Percentiles rank a stretch among this genome's conserved stretches.
phyloP scores from a whole-genome alignment of 179 eudicot species.

The Gypsophila paniculata region DNA sequence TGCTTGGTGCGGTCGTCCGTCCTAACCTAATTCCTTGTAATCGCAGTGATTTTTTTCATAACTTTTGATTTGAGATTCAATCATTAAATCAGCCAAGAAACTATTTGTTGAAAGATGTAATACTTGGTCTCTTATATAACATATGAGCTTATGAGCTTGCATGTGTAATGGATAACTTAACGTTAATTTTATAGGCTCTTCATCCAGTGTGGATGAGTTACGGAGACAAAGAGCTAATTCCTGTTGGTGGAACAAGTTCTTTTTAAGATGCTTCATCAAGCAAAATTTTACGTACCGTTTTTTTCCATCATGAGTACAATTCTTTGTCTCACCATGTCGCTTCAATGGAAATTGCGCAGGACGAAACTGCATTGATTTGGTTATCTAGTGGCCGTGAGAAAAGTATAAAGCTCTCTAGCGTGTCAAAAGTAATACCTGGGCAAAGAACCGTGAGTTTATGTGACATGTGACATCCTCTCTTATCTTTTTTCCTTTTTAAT shows the following conservation, averaged over 20 bases:
- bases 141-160: slow-evolving; percentile 3
- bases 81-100: not conserved
- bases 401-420: slow-evolving; percentile 70
- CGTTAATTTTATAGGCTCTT: not conserved
- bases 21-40: not conserved
- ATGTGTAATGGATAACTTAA: not conserved
- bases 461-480: slow-evolving; percentile 9
- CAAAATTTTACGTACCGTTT: not conserved
- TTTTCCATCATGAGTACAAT: not conserved
- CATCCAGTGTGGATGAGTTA: not conserved
- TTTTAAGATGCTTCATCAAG: not conserved
- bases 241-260: not conserved
- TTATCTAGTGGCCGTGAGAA: slow-evolving; percentile 76
- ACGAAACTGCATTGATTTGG: slow-evolving; percentile 91
- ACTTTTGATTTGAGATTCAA: not conserved
- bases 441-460: slow-evolving; percentile 86
- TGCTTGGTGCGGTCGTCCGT: slow-evolving; percentile 9
- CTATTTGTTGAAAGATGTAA: not conserved
- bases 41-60: not conserved
- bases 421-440: slow-evolving; percentile 86
- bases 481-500: not conserved
- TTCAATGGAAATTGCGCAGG: slow-evolving; percentile 39
- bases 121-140: too few relatives aligned
- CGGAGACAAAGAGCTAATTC: not conserved
- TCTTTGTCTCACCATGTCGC: slow-evolving; percentile 7